Percentiles rank a stretch among this genome's conserved stretches.
Conservation (phyloP, 139 green algal species). For the Trebouxia sp. region DNA sequence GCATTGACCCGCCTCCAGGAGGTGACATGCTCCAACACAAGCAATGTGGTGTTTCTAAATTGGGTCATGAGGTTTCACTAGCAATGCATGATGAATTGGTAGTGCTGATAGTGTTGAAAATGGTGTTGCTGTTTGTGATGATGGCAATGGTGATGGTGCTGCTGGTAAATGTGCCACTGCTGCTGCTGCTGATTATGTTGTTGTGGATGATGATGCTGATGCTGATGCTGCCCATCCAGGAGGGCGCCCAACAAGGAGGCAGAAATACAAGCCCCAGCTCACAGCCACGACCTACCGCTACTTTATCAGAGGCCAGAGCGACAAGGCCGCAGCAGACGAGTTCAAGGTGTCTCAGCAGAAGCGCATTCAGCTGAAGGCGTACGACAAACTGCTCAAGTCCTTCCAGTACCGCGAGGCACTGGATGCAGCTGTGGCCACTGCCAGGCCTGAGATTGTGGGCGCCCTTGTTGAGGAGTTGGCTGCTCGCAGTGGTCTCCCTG, state of each 20-base stretch:
- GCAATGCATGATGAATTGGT: too few species aligned
- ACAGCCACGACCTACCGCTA: constrained; percentile 80
- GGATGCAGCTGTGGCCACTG: constrained; percentile 68
- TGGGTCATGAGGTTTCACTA: too few species aligned
- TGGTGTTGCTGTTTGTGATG: too few species aligned
- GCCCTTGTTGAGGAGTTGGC: constrained; percentile 84
- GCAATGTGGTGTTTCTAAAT: too few species aligned
- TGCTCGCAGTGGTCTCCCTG: constrained; percentile 58
- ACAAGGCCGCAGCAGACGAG: constrained; percentile 58
- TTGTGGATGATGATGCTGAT: too few species aligned
- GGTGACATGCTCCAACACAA: too few species aligned
- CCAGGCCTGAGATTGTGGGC: constrained; percentile 71
- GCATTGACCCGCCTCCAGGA: too few species aligned
- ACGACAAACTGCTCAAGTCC: constrained; percentile 74
- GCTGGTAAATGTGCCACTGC: not conserved
- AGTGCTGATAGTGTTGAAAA: too few species aligned
- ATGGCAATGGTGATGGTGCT: too few species aligned
- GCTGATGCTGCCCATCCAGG: constrained; percentile 17
- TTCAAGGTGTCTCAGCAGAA: constrained; percentile 56
- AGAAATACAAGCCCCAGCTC: constrained; percentile 44
- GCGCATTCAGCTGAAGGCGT: constrained; percentile 55
- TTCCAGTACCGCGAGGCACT: constrained; percentile 77
- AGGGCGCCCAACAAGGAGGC: not conserved
- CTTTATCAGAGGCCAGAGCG: constrained; percentile 78
- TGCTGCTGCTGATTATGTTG: too few species aligned